Evolutionary conservation across 768 basidiomycete genomes (phyloP), one percentile per base, ranked within the genome.

Genomic region (Terana coerulea): DNA sequence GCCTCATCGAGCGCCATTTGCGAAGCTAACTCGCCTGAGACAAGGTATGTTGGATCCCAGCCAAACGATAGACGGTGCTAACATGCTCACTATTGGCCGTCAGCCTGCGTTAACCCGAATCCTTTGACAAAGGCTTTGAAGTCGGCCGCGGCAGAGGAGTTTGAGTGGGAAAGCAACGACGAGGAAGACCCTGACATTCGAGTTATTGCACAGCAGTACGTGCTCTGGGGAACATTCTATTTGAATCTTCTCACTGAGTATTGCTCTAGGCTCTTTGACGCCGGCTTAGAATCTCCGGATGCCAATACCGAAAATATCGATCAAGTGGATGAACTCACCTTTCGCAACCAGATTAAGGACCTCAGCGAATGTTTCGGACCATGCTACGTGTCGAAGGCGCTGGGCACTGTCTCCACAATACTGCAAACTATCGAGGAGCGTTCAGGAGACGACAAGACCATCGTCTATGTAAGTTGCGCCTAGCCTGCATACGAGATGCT

Each of bases 401-500:
- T 42, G 14, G 40, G 26, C 21, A 30, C 15, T 12, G 49, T 26
- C 5, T 24, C 17, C 11, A 15, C 11, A 3, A 33, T 35, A 7
- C 30, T 51, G 5, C 2, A 33, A 25, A 12, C 34, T 9, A 47
- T 49, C 31, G 3, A 26, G 5, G 11, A 2, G 3, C 54, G 46
- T 22, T 46, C 44, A 17, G 5, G 9, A 22, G 19, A 35, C n/a
- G 39, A 51, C 34, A 51, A 55, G 39, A 49, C 49, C 10, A 47
- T 55, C 39, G 39, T 51, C 11, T 55, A 41, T 31, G 54, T 55
- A 39, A 8, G 54, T 36, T n/a, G n/a, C 11, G 17, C 40, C 40
- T 8, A 14, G 19, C 25, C 30, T 9, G 19, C 12, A 17, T n/a
- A 22, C n/a, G 30, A 24, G n/a, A n/a, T n/a, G n/a, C n/a, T n/a